These are phyloP conservation scores for Cordyceps cateniannulata DNA, from an alignment of 2,329 filamentous ascomycete genomes.

Conservation along the genomic window DNA sequence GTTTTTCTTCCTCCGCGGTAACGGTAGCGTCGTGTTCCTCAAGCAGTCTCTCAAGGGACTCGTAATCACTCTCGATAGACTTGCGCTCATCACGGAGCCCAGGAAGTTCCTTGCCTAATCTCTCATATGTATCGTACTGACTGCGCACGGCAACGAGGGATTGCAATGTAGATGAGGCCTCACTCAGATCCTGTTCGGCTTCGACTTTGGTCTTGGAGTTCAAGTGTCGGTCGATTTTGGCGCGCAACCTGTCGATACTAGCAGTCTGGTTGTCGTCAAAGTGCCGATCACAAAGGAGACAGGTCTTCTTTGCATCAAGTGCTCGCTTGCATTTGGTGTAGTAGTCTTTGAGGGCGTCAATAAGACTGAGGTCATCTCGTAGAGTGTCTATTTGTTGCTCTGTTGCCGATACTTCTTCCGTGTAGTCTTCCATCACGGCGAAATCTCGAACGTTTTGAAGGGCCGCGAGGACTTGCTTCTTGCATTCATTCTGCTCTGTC, in stretches of 20 bases:
- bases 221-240: conserved; percentile 59
- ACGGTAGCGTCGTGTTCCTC: conserved; percentile 64
- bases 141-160: conserved; percentile 56
- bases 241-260: conserved; percentile 54
- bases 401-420: conserved; percentile 43
- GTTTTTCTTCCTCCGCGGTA: conserved; percentile 55
- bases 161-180: conserved; percentile 43
- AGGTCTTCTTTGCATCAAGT: conserved; percentile 63
- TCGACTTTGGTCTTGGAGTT: conserved; percentile 57
- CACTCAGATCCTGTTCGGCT: conserved; percentile 54
- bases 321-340: conserved; percentile 61
- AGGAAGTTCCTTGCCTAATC: conserved; percentile 67
- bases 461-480: conserved; percentile 47
- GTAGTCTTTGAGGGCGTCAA: conserved; percentile 63
- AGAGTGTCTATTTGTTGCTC: conserved; percentile 53
- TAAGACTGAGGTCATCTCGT: conserved; percentile 62
- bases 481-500: conserved; percentile 54
- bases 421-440: conserved; percentile 47
- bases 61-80: conserved; percentile 55
- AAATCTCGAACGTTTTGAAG: conserved; percentile 39
- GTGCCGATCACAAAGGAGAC: conserved; percentile 66
- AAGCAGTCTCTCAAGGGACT: conserved; percentile 51
- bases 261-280: conserved; percentile 57
- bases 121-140: conserved; percentile 67
- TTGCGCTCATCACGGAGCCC: conserved; percentile 57